Percentiles rank a stretch among this genome's conserved stretches.
phyloP scores from a whole-genome alignment of 208 protist species.

The Acanthamoeba healyi region DNA sequence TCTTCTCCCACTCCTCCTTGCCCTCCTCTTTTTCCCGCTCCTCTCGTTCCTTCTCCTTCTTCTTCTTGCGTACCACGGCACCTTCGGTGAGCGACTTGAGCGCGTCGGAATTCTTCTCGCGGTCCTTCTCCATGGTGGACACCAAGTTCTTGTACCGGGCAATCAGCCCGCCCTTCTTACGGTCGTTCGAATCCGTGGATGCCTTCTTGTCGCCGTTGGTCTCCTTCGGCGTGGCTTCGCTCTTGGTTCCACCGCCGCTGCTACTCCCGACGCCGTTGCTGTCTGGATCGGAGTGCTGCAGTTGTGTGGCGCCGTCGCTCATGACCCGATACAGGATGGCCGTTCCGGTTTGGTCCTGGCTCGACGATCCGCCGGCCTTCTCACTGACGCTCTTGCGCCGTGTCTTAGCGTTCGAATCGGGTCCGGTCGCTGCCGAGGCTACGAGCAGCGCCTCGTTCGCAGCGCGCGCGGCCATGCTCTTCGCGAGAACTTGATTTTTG shows the following conservation, averaged over 20 bases:
- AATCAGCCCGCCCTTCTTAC: conserved; percentile 52
- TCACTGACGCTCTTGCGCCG: conserved; percentile 24
- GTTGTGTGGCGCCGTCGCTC: not conserved
- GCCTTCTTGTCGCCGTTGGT: not conserved
- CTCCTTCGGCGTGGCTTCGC: not conserved
- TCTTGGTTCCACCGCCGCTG: not conserved
- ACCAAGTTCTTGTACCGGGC: conserved; percentile 55
- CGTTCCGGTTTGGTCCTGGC: not conserved
- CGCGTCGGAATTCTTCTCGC: conserved; percentile 10
- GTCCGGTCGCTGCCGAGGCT: not conserved
- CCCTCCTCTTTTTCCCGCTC: not conserved
- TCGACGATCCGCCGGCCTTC: not conserved
- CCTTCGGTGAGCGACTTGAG: conserved; percentile 30
- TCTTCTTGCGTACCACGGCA: conserved; percentile 20
- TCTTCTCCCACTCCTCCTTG: conserved; percentile 13
- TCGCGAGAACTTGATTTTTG: not conserved
- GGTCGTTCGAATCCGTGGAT: not conserved
- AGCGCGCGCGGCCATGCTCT: not conserved
- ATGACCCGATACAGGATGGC: conserved; percentile 1
- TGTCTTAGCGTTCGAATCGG: not conserved
- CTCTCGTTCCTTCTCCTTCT: conserved; percentile 33
- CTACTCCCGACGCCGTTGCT: not conserved
- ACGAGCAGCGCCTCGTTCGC: not conserved
- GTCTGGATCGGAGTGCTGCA: not conserved
- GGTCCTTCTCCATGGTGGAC: conserved; percentile 45